Evolutionary conservation across 306 rosid species (phyloP), one percentile per base, ranked within the genome.

Genomic region (Quercus glauca): DNA sequence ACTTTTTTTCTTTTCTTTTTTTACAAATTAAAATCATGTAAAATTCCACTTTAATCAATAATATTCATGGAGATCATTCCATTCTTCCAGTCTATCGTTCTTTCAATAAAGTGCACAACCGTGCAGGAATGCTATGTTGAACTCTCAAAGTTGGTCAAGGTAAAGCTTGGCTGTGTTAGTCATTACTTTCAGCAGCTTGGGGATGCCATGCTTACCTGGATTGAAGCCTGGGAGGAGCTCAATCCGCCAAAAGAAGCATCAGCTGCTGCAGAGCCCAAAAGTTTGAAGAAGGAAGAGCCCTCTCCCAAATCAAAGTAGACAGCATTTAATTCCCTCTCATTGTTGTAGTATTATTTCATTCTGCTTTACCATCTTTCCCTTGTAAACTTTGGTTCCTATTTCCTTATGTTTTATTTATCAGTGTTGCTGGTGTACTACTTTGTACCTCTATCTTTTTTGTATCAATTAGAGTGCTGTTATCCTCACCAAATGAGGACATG

Each of bases 221-320:
- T 87, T 85, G 92, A 89, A 79, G 94, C 92, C 75, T 93, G 93
- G 95, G 92, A 86, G 76, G 86, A 88, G 53, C 93, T 91, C 53
- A 91, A 93, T 85, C 92, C 93, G 31, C 76, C 70, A 13, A 57
- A 76, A 6, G 41, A 73, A 51, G 6, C 73, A 56, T 20, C 76
- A 3, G 35, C 52, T 58, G 35, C 13, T 12, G 37, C 73, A 60
- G 37, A 59, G n/a, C 26, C 57, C 56, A 49, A 15, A 9, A 13
- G 7, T 67, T 45, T 67, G 72, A 67, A 67, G 52, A 67, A 67
- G 26, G 25, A 31, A 31, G 72, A 33, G 25, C 28, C 72, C 52
- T 19, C 72, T 68, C 6, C 51, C 72, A 68, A 68, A 35, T 33
- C 52, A 18, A 68, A 35, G 52, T 68, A 68, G 52, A 35, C 72